Conservation (phyloP, 176 grass and related monocot species). For the Triticum turgidum region DNA sequence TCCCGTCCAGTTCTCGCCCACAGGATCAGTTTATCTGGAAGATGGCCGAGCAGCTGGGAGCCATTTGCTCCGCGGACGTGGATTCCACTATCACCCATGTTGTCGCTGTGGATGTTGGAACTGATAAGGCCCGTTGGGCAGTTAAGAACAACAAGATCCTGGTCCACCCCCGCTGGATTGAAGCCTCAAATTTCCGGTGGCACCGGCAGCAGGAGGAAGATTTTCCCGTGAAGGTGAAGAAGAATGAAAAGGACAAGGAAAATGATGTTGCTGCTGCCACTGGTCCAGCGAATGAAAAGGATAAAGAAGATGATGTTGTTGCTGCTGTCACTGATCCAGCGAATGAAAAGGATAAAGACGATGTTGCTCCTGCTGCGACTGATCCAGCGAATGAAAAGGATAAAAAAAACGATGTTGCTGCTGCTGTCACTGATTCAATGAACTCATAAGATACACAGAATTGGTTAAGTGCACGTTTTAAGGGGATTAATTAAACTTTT, state of each 20-base stretch:
- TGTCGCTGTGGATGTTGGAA: conserved; percentile 52
- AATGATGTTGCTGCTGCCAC: neutral
- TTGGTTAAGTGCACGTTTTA: neutral
- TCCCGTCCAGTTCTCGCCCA: conserved; percentile 34
- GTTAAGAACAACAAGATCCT: conserved; percentile 65
- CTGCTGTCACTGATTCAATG: neutral
- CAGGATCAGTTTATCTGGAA: conserved; percentile 77
- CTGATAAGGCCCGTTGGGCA: conserved; percentile 65
- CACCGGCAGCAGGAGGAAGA: conserved; percentile 53
- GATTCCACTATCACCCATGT: conserved; percentile 69
- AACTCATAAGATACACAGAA: neutral
- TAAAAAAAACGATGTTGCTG: neutral
- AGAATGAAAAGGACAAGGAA: conserved; percentile 9
- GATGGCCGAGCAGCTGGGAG: conserved; percentile 74
- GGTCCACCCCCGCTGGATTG: conserved; percentile 72
- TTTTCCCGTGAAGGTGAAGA: conserved; percentile 48
- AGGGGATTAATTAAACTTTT: neutral
- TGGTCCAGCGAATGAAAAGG: neutral
- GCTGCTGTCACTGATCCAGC: neutral
- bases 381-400: neutral
- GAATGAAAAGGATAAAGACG: neutral
- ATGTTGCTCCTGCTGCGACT: neutral
- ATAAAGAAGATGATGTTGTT: neutral
- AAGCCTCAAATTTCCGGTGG: conserved; percentile 73
- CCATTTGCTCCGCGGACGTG: conserved; percentile 55